These are phyloP conservation scores for Phytophthora sp. DNA, from an alignment of 352 stramenopile genomes.

Conservation along the genomic window DNA sequence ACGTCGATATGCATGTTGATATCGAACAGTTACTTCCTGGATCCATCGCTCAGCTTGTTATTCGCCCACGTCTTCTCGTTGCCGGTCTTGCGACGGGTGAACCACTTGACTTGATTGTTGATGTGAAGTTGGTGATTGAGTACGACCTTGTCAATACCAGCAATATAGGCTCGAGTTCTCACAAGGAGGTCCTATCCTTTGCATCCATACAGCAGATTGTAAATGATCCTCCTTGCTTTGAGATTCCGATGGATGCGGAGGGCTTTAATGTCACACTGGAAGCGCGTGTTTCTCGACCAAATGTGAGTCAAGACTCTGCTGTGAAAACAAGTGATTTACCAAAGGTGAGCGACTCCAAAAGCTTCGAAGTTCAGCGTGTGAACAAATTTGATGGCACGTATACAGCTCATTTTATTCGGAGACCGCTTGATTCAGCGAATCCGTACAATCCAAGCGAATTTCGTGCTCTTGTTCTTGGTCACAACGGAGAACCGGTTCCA, in stretches of 20 bases:
- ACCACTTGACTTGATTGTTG: conserved; percentile 25
- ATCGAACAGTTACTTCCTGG: conserved; percentile 58
- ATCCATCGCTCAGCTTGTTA: conserved; percentile 38
- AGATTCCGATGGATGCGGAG: conserved; percentile 45
- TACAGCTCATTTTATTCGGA: conserved; percentile 48
- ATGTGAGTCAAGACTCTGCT: background rate
- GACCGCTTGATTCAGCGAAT: conserved; percentile 13
- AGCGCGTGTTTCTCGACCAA: conserved; percentile 20
- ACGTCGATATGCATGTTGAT: conserved; percentile 58
- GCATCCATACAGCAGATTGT: conserved; percentile 30
- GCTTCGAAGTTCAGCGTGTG: conserved; percentile 48
- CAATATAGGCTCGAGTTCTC: conserved; percentile 34
- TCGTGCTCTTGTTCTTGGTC: conserved; percentile 44
- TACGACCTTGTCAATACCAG: conserved; percentile 37
- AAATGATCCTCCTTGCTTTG: conserved; percentile 29
- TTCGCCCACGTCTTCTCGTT: conserved; percentile 34
- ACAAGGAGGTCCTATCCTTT: conserved; percentile 38
- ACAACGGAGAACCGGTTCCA: conserved; percentile 56
- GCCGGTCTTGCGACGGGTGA: conserved; percentile 25
- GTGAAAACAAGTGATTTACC: conserved; percentile 25
- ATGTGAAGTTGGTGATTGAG: conserved; percentile 35
- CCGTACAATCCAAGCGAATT: conserved; percentile 38
- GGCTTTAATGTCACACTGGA: conserved; percentile 31
- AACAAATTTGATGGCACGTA: conserved; percentile 41
- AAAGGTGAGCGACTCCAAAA: conserved; percentile 35